These are phyloP conservation scores for Colletotrichum abscissum DNA, from an alignment of 2,329 filamentous ascomycete genomes.

Conservation along the genomic window DNA sequence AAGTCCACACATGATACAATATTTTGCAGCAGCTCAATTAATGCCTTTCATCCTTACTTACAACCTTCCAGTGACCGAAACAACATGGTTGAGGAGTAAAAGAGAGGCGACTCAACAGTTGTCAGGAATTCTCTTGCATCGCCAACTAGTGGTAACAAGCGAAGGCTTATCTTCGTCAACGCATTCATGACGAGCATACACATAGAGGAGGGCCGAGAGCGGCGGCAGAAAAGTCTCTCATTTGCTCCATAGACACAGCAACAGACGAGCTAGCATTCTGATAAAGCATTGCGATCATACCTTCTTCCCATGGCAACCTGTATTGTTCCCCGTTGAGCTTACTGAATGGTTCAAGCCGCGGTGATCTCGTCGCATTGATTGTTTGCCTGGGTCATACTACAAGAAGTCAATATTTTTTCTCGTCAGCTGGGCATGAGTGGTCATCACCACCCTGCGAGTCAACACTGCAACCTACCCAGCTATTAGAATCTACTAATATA, in stretches of 20 bases:
- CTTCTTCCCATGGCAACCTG: background rate
- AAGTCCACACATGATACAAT: background rate
- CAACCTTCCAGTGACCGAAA: conserved; percentile 2
- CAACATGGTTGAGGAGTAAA: conserved; percentile 9
- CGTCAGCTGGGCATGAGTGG: no score
- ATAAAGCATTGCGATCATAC: background rate
- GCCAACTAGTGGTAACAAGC: background rate
- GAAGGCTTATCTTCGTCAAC: background rate
- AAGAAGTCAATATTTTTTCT: background rate
- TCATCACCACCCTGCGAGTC: background rate
- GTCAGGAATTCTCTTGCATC: background rate
- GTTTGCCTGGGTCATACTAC: no score
- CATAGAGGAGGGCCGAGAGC: background rate
- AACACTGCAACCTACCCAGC: background rate
- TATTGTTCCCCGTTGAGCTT: background rate
- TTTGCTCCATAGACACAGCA: background rate
- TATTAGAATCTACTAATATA: background rate
- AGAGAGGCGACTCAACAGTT: background rate
- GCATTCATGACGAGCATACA: background rate
- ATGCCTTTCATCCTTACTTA: background rate
- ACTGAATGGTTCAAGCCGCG: background rate
- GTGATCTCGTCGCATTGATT: background rate
- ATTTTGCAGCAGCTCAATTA: background rate
- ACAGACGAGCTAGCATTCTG: background rate
- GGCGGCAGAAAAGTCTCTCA: background rate